Evolutionary conservation across 2,329 filamentous ascomycete genomes (phyloP), one percentile per base, ranked within the genome.

Genomic region (Pestalotiopsis sp.): DNA sequence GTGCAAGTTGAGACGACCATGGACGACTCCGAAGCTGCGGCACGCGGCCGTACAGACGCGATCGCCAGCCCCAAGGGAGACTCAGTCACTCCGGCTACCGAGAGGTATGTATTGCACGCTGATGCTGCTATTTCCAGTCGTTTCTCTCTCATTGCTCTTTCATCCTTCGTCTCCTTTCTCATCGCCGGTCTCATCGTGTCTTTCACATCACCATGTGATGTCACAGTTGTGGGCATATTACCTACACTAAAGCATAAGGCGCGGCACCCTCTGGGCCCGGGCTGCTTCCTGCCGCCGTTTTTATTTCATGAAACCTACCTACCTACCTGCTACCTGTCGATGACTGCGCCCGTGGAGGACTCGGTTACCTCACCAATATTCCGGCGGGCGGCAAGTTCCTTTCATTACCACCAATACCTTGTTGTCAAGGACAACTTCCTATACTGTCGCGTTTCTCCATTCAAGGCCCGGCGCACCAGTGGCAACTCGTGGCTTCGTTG

Each of bases 61-160:
- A 66, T 14, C 52, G 52, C 58, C 14, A 40, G 22, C 26, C 55
- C 30, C 26, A 35, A 66, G 11, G 14, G n/a, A 13, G 64, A 66
- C 11, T 24, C 64, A 10, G 35, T 61, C n/a, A 55, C 64, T 13
- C 64, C 64, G n/a, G 55, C 64, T 59, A 30, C 26, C 7, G 64
- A 66, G 35, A 66, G 64, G 64, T 66, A 66, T n/a, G 64, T 22
- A 58, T n/a, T 26, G 38, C 11, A 13, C 38, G 26, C 58, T 39
- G 26, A 57, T 58, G n/a, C 22, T 58, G 26, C 14, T 58, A 26
- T 58, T 17, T 26, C n/a, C 11, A 7, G 22, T 58, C 35, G 17
- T 10, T 22, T 58, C 26, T 10, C 24, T 58, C 13, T 35, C 26
- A 24, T 35, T 58, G 22, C 56, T 58, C 26, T 22, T 22, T 26